phyloP scores from a whole-genome alignment of 768 basidiomycete genomes.

The Tricholomella constricta region DNA sequence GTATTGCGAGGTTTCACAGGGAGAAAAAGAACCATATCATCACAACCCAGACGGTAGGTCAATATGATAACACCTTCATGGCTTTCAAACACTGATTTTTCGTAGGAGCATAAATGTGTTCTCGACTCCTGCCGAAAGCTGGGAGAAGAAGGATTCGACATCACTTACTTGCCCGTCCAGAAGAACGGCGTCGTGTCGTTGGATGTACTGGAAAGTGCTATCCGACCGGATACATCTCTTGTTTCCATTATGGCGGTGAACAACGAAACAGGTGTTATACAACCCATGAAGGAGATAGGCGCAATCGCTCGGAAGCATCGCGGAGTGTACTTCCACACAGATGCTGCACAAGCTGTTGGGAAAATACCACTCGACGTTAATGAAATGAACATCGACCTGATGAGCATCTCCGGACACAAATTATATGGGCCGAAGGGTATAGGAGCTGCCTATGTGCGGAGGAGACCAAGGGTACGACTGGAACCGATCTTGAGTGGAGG shows the following conservation, averaged over 20 bases:
- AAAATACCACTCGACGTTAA: conserved; percentile 94
- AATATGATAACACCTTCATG: background rate
- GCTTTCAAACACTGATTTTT: background rate
- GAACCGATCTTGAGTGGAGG: conserved; percentile 96
- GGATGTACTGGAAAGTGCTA: conserved; percentile 78
- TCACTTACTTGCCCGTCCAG: conserved; percentile 96
- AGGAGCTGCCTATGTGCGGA: conserved; percentile 91
- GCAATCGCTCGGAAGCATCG: conserved; percentile 82
- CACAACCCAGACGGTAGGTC: conserved; percentile 86
- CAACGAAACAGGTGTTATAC: conserved; percentile 99
- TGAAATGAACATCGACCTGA: conserved; percentile 90
- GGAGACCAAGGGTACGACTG: conserved; percentile 88
- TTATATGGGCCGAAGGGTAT: conserved; percentile 97
- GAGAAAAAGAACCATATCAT: conserved; percentile 93
- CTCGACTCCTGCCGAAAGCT: conserved; percentile 96
- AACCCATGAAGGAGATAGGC: conserved; percentile 95
- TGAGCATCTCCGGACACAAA: conserved; percentile 98
- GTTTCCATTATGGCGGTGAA: conserved; percentile 99
- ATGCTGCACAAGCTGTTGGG: conserved; percentile 93
- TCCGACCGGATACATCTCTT: conserved; percentile 91
- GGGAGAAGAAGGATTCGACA: conserved; percentile 94
- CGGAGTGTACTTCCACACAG: conserved; percentile 94
- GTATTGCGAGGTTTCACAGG: conserved; percentile 93
- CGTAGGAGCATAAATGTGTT: conserved; percentile 97
- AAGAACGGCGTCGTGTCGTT: conserved; percentile 82